Base-by-base conservation (phyloP, 108 stramenopile genomes). In the Cyclotella kingstonii region DNA sequence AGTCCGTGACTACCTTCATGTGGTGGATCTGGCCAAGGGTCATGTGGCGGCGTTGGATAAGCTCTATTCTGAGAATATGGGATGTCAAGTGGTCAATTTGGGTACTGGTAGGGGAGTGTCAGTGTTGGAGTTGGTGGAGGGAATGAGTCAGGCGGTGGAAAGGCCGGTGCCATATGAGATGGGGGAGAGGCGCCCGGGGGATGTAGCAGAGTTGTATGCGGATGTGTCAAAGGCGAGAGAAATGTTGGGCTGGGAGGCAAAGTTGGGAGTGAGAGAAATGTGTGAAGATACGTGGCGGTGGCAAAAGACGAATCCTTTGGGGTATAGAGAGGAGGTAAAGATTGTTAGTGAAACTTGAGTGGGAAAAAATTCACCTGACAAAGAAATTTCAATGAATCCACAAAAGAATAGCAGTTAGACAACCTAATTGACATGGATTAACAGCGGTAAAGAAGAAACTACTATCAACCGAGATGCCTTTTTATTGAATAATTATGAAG, bases 1-100 rank as follows among this genome's bases (percentile, higher is more conserved):
- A 21, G 93, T 98, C 6, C 79, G 99, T n/a, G 99, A 99, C 74
- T 99, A 98, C 80, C 96, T 99, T 52, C 99, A 99, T 66, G 99
- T 99, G 1, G 92, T 98, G 1, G 99, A 99, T 77, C 83, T 98
- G 49, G 99, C 98, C 19, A 86, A 84, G 54, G 98, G 98, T 15
- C 98, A 99, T 60, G 88, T 95, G 3, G 89, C 87, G 19, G 98
- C 98, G 0, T 60, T 99, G 36, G 82, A 95, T 36, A 89, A 91
- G 49, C 70, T 97, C 28, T 85, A 91, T 60, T 49, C 53, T 7
- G 77, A 79, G 17, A 59, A 76, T 4, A 64, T 80, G 21, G 92
- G 92, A 10, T 95, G 89, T 69, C 80, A 81, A 50, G 86, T 89
- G 2, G 93, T 98, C 72, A 99, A 99, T 70, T 66, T 99, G 15